Evolutionary conservation across 768 basidiomycete genomes (phyloP), one percentile per base, ranked within the genome.

Genomic region (Strobilomyces confusus): DNA sequence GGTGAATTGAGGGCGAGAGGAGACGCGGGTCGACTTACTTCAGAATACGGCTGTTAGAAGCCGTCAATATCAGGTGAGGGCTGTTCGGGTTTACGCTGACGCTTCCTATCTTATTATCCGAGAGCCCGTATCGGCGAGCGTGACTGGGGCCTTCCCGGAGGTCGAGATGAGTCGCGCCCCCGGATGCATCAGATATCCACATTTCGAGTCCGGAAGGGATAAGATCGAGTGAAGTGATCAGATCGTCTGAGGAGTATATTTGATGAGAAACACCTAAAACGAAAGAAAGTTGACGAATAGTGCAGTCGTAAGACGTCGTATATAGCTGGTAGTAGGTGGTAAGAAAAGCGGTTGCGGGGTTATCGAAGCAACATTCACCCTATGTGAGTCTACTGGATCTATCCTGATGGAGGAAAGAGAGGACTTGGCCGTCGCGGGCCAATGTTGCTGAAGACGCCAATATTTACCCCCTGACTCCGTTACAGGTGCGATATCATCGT

Each of bases 301-400:
- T 91, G 62, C 83, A 84, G 62, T 93, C 91, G 57, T 93, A 93
- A 12, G 91, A 81, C 41, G 82, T 85, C 12, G 89, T 92, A 62
- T 84, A 92, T 13, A 92, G 70, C 90, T 92, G 52, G 20, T 38
- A 48, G 23, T 29, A 22, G 14, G 51, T 49, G 45, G 43, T 49
- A n/a, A 56, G 46, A 40, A 37, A 30, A 7, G 20, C 15, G 15
- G 1, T n/a, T 17, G 20, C 23, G 9, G 2, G 11, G 3, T 19
- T 9, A 49, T 1, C 13, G 23, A 19, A 22, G 42, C 37, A 1
- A 43, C 9, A 64, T 77, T 50, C 67, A 90, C 91, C 54, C 78
- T 87, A 58, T 91, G 86, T 0, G 86, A 74, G 65, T 92, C 78
- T 33, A 81, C 73, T 9, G 91, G 89, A 63, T 91, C 86, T 46